These are phyloP conservation scores for Sanghuangporus weigelae DNA, from an alignment of 1,284 basidiomycete genomes.

Conservation along the genomic window DNA sequence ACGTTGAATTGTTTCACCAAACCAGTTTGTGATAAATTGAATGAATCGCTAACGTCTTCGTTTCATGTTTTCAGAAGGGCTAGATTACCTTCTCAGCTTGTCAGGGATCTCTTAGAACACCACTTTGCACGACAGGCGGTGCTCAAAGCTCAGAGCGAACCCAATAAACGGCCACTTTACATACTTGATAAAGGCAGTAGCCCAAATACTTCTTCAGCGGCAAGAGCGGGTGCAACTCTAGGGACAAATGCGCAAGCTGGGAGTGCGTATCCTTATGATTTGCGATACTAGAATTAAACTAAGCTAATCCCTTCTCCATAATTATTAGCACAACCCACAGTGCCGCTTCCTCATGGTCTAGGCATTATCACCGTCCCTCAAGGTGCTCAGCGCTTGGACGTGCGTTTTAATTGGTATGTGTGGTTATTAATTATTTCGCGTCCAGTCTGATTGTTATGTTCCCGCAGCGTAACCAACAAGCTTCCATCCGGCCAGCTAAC, in stretches of 20 bases:
- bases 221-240: too few species aligned
- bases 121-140: too few species aligned
- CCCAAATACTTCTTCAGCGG: too few species aligned
- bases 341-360: background rate
- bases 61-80: too few species aligned
- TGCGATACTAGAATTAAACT: background rate
- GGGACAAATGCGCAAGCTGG: too few species aligned
- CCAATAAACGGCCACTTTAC: too few species aligned
- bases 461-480: background rate
- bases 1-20: background rate
- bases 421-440: background rate
- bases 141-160: too few species aligned
- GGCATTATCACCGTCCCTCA: background rate
- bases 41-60: too few species aligned
- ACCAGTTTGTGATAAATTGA: background rate
- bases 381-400: background rate
- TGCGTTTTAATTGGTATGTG: conserved; percentile 4
- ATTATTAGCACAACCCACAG: background rate
- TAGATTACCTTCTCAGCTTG: too few species aligned
- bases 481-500: background rate
- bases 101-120: too few species aligned
- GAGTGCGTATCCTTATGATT: background rate
- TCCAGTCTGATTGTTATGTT: background rate
- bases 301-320: background rate
- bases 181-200: too few species aligned